phyloP scores from a whole-genome alignment of 352 stramenopile genomes.

The Elongisporangium undulatum region DNA sequence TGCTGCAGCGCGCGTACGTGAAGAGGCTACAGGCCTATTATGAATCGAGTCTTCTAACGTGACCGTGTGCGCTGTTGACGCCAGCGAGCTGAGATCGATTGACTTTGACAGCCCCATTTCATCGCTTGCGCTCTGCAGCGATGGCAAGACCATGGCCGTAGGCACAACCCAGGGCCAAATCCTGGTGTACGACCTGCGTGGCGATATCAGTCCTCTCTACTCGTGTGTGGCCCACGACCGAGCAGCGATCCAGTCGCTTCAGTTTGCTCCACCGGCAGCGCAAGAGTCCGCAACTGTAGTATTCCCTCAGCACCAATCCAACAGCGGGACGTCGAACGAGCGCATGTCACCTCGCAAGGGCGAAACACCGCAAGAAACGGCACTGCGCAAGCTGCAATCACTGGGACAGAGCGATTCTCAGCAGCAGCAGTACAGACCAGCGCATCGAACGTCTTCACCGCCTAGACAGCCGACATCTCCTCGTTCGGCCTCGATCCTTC shows the following conservation, averaged over 20 bases:
- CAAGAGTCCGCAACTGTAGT: constrained; percentile 21
- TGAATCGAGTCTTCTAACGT: constrained; percentile 1
- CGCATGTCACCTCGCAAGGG: constrained; percentile 28
- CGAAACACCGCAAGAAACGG: constrained; percentile 38
- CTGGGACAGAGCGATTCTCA: constrained; percentile 14
- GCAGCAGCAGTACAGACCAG: background rate
- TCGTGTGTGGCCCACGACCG: constrained; percentile 33
- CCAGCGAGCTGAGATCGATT: constrained; percentile 51
- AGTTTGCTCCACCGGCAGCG: constrained; percentile 38
- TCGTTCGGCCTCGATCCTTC: background rate
- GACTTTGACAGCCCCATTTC: constrained; percentile 57
- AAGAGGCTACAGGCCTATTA: background rate
- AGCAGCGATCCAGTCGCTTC: constrained; percentile 41
- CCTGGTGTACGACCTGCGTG: constrained; percentile 60
- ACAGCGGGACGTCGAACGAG: constrained; percentile 28
- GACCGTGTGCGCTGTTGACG: background rate
- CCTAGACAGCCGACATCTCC: background rate
- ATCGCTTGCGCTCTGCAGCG: constrained; percentile 49
- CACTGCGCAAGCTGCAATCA: constrained; percentile 35
- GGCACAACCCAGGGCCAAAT: constrained; percentile 51
- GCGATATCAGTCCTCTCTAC: constrained; percentile 55
- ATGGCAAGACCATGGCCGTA: constrained; percentile 61
- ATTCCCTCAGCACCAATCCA: background rate
- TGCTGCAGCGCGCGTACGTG: constrained; percentile 47
- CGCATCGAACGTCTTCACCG: background rate